Evolutionary conservation across 768 basidiomycete genomes (phyloP).

Genomic region (Macrolepiota fuliginosa): DNA sequence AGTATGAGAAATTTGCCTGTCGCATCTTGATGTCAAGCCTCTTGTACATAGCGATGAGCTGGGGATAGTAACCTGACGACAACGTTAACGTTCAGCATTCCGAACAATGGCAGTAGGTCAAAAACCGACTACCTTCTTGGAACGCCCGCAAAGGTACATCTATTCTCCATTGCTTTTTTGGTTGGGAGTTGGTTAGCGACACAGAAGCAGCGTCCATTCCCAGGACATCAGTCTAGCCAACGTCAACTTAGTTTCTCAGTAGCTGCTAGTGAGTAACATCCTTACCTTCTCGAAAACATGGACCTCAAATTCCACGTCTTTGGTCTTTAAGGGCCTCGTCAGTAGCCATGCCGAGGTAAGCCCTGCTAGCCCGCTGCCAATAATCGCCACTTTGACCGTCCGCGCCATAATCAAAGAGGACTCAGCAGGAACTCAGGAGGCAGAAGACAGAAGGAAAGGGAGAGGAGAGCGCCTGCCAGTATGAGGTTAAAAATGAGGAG

Average conservation of each 20-base stretch:
- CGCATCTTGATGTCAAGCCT: constrained; percentile 58
- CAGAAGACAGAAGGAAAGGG: neutral
- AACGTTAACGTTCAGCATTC: neutral
- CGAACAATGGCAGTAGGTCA: neutral
- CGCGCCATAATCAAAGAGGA: constrained; percentile 26
- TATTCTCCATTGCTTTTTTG: constrained; percentile 47
- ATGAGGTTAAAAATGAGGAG: no score
- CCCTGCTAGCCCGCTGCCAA: constrained; percentile 74
- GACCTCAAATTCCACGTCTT: constrained; percentile 55
- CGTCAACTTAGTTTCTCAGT: constrained; percentile 4
- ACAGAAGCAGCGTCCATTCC: constrained; percentile 72
- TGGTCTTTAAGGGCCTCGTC: constrained; percentile 26
- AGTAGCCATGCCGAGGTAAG: constrained; percentile 67
- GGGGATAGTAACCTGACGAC: constrained; percentile 66
- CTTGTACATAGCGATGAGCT: constrained; percentile 65
- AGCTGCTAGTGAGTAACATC: neutral
- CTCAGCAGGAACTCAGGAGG: no score
- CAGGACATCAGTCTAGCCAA: constrained; percentile 44
- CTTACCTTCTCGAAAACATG: constrained; percentile 73
- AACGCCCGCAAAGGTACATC: constrained; percentile 85
- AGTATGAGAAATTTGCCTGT: constrained; percentile 62
- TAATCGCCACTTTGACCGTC: constrained; percentile 60
- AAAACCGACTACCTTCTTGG: constrained; percentile 59
- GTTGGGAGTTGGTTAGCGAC: constrained; percentile 36
- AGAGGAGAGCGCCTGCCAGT: no score